phyloP scores from a whole-genome alignment of 2,329 filamentous ascomycete genomes.

The Penicillium sp. region DNA sequence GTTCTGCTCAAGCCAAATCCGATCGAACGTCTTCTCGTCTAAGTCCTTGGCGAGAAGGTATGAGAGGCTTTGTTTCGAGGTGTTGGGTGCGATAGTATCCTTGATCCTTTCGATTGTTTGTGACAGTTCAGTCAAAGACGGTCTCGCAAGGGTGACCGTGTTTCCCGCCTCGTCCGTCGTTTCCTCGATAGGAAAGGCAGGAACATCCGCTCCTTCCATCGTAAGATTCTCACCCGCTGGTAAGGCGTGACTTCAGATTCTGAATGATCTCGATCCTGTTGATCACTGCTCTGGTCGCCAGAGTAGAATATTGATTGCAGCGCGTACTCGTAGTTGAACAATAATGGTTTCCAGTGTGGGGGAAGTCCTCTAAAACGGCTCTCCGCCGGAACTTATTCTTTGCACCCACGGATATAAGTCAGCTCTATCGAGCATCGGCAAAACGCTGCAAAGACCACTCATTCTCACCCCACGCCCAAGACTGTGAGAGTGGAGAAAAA shows the following conservation, averaged over 20 bases:
- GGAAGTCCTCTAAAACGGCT: too few relatives aligned
- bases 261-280: background rate
- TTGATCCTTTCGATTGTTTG: background rate
- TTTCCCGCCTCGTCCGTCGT: background rate
- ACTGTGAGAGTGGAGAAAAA: too few relatives aligned
- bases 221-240: background rate
- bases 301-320: too few relatives aligned
- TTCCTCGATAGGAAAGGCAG: background rate
- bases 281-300: too few relatives aligned
- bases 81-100: background rate
- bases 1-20: background rate
- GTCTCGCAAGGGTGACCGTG: background rate
- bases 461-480: too few relatives aligned
- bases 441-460: too few relatives aligned
- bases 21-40: background rate
- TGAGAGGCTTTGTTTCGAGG: background rate
- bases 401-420: too few relatives aligned
- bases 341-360: too few relatives aligned
- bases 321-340: too few relatives aligned
- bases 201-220: background rate
- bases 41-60: background rate
- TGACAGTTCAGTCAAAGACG: background rate
- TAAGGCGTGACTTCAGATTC: background rate
- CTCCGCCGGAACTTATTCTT: too few relatives aligned
- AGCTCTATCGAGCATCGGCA: too few relatives aligned